Base-by-base conservation (phyloP, 306 rosid species). In the Neltuma alba region DNA sequence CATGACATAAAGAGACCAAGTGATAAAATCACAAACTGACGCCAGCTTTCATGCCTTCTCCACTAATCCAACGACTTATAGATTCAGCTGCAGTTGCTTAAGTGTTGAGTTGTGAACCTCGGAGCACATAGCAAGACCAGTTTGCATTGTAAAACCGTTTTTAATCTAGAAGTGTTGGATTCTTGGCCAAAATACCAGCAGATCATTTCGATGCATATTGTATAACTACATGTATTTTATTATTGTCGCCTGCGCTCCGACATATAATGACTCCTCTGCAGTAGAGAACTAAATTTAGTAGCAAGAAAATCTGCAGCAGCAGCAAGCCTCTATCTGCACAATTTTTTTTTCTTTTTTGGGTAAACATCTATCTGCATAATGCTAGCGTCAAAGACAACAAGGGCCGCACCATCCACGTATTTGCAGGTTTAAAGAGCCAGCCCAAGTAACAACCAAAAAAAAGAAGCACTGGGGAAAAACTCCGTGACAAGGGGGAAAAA, bases 71-170 rank as follows among this genome's bases (percentile, higher is more conserved):
- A 58, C n/a, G n/a, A n/a, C 18, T 12, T 38, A 74, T 33, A 3
- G 4, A 30, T n/a, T 71, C 63, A 28, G 36, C 42, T 52, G n/a
- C 30, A 70, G 68, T 54, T 40, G 52, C 63, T 31, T 38, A 63
- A 48, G 40, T 50, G 66, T 6, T 71, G 23, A 5, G 7, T 45
- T 44, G 38, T 47, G 69, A 76, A 41, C 68, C 41, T 34, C 37
- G 50, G 61, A 44, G 38, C 48, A 76, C 37, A 69, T 50, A 40
- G 54, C 62, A 48, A 37, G 28, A 20, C 30, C n/a, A 76, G 25
- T 28, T 60, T 69, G 66, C 69, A 47, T 13, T 45, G 36, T 33
- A 5, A 33, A 33, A 5, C 4, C 38, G 45, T 38, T 27, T 75
- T 15, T 18, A n/a, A 5, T 75, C 70, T 68, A 52, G 45, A 6